Percentiles rank a stretch among this genome's conserved stretches.
These are phyloP conservation scores for Zarea fungicola DNA, from an alignment of 2,329 filamentous ascomycete genomes.

Conservation along the genomic window DNA sequence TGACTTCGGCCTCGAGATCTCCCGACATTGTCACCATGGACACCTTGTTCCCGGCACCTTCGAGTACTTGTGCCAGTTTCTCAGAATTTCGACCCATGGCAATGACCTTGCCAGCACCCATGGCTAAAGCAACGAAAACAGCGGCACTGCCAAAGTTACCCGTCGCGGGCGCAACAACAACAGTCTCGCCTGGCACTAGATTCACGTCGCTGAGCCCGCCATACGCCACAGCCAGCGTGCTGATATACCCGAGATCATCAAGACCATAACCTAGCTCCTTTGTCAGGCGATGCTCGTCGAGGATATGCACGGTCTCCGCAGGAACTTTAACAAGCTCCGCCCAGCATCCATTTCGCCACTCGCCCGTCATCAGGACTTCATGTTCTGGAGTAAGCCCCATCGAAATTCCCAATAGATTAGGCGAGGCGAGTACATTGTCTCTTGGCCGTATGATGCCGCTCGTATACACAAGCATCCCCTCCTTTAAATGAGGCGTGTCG, in stretches of 20 bases:
- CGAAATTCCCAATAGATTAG: conserved; percentile 26
- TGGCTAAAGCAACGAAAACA: conserved; percentile 42
- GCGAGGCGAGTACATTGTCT: neutral
- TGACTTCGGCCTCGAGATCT: conserved; percentile 31
- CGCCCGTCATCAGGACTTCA: conserved; percentile 22
- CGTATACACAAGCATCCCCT: conserved; percentile 30
- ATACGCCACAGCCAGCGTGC: conserved; percentile 34
- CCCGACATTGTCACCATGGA: conserved; percentile 36
- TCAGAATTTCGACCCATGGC: conserved; percentile 42
- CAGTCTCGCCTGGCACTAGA: conserved; percentile 40
- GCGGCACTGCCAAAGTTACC: conserved; percentile 44
- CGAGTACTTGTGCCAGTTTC: conserved; percentile 28
- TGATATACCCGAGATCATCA: conserved; percentile 34
- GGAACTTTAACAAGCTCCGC: conserved; percentile 27
- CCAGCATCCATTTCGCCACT: conserved; percentile 29
- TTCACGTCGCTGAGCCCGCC: conserved; percentile 39
- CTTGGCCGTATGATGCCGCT: conserved; percentile 4
- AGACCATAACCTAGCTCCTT: conserved; percentile 34
- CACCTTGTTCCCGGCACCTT: conserved; percentile 20
- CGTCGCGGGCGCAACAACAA: conserved; percentile 46
- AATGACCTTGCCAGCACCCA: conserved; percentile 45
- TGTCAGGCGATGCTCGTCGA: conserved; percentile 28
- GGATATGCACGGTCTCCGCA: conserved; percentile 28
- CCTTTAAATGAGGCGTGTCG: conserved; percentile 26
- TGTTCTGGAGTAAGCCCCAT: conserved; percentile 20